Percentiles rank a stretch among this genome's conserved stretches.
phyloP scores from a whole-genome alignment of 1,284 basidiomycete genomes.

The Neolentinus lepideus region DNA sequence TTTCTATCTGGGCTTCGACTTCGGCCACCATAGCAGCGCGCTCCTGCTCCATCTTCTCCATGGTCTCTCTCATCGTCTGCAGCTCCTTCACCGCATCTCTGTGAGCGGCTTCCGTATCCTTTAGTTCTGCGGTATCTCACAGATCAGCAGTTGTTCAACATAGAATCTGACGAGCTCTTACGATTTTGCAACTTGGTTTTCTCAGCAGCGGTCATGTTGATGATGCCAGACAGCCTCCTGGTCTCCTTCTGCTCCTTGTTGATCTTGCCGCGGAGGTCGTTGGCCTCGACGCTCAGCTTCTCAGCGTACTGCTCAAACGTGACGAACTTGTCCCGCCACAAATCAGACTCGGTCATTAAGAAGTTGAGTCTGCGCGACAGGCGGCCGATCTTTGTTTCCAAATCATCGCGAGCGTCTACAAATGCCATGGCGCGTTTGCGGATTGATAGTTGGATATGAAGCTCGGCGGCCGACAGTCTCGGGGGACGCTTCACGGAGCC shows the following conservation, averaged over 20 bases:
- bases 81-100: conserved; percentile 62
- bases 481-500: conserved; percentile 66
- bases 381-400: conserved; percentile 85
- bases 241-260: conserved; percentile 86
- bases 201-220: conserved; percentile 69
- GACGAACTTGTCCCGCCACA: conserved; percentile 89
- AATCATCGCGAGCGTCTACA: conserved; percentile 86
- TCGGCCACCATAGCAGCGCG: conserved; percentile 82
- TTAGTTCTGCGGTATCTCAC: conserved; percentile 38
- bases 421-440: conserved; percentile 87
- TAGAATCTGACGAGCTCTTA: conserved; percentile 41
- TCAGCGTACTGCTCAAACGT: conserved; percentile 91
- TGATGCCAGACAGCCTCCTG: conserved; percentile 70
- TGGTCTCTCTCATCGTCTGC: conserved; percentile 63
- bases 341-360: conserved; percentile 83
- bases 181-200: conserved; percentile 58
- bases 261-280: conserved; percentile 74
- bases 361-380: conserved; percentile 81
- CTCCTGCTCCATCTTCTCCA: conserved; percentile 81
- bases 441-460: conserved; percentile 79
- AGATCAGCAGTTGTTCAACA: conserved; percentile 10
- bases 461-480: conserved; percentile 71
- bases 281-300: conserved; percentile 78
- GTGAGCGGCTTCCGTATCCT: conserved; percentile 69
- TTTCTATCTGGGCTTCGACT: conserved; percentile 82